Evolutionary conservation across 768 basidiomycete species (phyloP), one percentile per base, ranked within the genome.

Genomic region (Ephemerocybe angulata): DNA sequence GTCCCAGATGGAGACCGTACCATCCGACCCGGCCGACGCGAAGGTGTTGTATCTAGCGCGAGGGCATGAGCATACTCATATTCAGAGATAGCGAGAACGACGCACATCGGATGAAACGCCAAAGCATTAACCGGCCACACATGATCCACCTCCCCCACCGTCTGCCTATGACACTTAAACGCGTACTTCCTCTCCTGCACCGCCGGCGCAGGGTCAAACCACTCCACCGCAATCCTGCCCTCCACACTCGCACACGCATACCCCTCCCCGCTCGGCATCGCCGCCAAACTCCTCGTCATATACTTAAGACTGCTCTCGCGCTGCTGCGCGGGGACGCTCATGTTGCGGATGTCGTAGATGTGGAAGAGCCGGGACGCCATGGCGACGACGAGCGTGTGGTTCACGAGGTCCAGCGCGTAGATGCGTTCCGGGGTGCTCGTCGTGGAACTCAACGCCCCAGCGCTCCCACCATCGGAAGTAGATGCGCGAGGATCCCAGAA

Each of bases 81-180:
- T 21, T 2, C 22, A 8, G 27, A 38, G 47, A 15, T 25, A 29
- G 50, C 3, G 22, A 48, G 24, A 1, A 35, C 29, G 17, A 72
- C 84, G 47, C 65, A 94, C 81, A 80, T 73, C 0, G 96, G 94
- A 64, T 98, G 94, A 76, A 98, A 98, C 0, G 94, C 92, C 27
- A 99, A 81, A 0, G 93, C 83, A 63, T 98, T 97, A 57, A 98
- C 95, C 0, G 96, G 94, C 84, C 92, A 98, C 21, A 98, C 95
- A 60, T 94, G 90, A 68, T 99, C 97, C 13, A 89, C 88, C 33
- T 90, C 93, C 33, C 90, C 87, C 57, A 93, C 85, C 3, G 90
- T 85, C 66, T 93, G 88, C 42, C 96, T 81, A 65, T 99, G 96
- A 59, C 95, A 97, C 67, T 97, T 94, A 82, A 98, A 99, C 2